These are phyloP conservation scores for Coriolopsis trogii DNA, from an alignment of 1,284 basidiomycete genomes.

Conservation along the genomic window DNA sequence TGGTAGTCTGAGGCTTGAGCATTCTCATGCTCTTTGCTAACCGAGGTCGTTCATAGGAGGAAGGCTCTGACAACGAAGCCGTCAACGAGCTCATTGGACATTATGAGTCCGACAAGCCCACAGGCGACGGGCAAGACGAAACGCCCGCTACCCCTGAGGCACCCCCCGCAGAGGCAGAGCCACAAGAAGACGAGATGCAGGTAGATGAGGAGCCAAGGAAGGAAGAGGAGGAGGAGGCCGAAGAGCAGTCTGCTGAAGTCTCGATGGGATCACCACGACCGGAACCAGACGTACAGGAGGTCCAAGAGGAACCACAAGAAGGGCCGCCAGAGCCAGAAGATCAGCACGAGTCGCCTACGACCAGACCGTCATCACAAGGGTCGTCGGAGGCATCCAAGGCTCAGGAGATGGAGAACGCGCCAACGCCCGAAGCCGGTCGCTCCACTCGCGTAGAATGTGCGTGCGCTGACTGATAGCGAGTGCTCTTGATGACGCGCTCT, in stretches of 20 bases:
- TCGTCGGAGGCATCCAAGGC: too few species aligned
- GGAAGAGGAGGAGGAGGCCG: conserved; percentile 13
- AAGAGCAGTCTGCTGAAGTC: not conserved
- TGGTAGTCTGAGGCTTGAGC: not conserved
- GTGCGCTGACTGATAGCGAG: not conserved
- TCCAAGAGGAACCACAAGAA: too few species aligned
- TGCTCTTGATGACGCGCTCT: not conserved
- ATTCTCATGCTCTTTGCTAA: not conserved
- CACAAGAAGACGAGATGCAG: conserved; percentile 11
- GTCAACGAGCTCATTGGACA: conserved; percentile 22
- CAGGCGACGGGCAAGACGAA: conserved; percentile 15
- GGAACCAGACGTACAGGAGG: too few species aligned
- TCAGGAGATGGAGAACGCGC: not conserved
- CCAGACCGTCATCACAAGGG: too few species aligned
- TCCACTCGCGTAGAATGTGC: conserved; percentile 17
- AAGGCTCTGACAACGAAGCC: conserved; percentile 23
- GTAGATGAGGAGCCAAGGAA: conserved; percentile 20
- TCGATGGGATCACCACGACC: too few species aligned
- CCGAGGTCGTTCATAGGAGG: conserved; percentile 5
- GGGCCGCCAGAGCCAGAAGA: too few species aligned
- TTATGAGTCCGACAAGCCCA: conserved; percentile 13
- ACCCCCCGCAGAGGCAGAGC: not conserved
- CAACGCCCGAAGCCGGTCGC: not conserved
- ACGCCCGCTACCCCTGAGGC: conserved; percentile 15
- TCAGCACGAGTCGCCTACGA: too few species aligned